Base-by-base conservation (phyloP, 192 early-diverging fungal species). In the Coemansia sp. region DNA sequence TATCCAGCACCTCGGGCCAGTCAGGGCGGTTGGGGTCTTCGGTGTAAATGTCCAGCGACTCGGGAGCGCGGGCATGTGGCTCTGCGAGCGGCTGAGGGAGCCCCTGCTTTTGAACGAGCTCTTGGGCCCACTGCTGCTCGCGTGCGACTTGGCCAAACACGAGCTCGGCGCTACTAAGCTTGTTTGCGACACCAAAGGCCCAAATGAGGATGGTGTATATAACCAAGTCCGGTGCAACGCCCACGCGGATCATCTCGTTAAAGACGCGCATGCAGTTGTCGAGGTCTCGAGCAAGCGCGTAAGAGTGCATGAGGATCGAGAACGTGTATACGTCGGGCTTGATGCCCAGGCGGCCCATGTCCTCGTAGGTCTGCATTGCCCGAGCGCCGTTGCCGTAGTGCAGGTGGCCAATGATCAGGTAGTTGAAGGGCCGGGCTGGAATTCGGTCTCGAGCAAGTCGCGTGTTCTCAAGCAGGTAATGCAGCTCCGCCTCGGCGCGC, bases 281-380 rank as follows among this genome's bases (percentile, higher is more conserved):
- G 12, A 96, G 74, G 68, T 99, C 91, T 27, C 79, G 84, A 5
- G 91, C 82, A 41, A 77, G 73, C n/a, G 92, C 89, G 48, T 91
- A 93, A 5, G 88, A 89, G 73, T 86, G 77, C 65, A 99, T 74
- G 22, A 99, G 70, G 0, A 91, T 89, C 50, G 93, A 88, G 77
- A 89, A 96, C 1, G 95, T 95, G 61, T 88, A 74, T 5, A 72
- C 67, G 69, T 93, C 88, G 0, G 95, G 94, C 55, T 81, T 76
- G 58, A 94, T 90, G 22, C 93, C 94, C 60, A 89, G 74, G 0
- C 79, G 68, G 9, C 85, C 78, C 94, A 99, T 97, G 69, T 95
- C 90, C 31, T 88, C 83, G 32, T 95, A 84, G 5, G 93, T 71
- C 9, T 73, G 79, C 68, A 94, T 94, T 1, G 92, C 89, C 64